Evolutionary conservation across 75 land plant genomes (phyloP).

Genomic region (Picea glauca): DNA sequence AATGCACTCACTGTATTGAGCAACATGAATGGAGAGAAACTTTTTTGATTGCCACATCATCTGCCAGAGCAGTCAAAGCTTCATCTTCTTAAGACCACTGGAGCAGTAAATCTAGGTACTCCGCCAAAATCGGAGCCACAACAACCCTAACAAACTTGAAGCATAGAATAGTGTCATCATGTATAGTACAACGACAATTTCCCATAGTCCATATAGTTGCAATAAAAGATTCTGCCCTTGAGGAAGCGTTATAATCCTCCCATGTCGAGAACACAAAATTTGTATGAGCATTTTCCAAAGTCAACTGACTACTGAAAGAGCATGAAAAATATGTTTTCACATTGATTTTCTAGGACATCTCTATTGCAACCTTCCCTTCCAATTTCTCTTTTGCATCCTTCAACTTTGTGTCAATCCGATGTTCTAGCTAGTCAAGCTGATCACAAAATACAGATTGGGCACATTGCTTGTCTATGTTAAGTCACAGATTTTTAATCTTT

Average conservation of each 20-base stretch:
- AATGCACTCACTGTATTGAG: conserved; percentile 60
- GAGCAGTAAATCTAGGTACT: conserved; percentile 53
- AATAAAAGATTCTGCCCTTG: conserved; percentile 51
- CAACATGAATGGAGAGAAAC: conserved; percentile 76
- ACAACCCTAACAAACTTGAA: conserved; percentile 47
- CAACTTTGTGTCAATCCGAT: conserved; percentile 77
- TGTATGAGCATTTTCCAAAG: too few species aligned
- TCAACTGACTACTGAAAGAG: too few species aligned
- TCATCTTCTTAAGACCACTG: conserved; percentile 86
- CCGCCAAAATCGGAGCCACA: conserved; percentile 47
- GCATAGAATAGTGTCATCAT: conserved; percentile 42
- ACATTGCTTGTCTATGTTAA: too few species aligned
- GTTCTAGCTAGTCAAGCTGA: conserved; percentile 83
- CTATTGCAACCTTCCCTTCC: conserved; percentile 42
- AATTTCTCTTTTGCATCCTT: too few species aligned
- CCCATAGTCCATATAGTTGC: conserved; percentile 38
- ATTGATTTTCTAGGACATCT: too few species aligned
- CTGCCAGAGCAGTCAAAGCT: conserved; percentile 80
- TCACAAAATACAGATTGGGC: conserved; percentile 85
- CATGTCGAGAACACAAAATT: too few species aligned
- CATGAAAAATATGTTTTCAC: too few species aligned
- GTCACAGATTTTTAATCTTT: too few species aligned
- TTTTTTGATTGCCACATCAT: conserved; percentile 64
- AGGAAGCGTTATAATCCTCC: conserved; percentile 70
- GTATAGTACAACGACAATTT: conserved; percentile 70